phyloP scores from a whole-genome alignment of 352 stramenopile species.

The Pythium pectinolyticum region DNA sequence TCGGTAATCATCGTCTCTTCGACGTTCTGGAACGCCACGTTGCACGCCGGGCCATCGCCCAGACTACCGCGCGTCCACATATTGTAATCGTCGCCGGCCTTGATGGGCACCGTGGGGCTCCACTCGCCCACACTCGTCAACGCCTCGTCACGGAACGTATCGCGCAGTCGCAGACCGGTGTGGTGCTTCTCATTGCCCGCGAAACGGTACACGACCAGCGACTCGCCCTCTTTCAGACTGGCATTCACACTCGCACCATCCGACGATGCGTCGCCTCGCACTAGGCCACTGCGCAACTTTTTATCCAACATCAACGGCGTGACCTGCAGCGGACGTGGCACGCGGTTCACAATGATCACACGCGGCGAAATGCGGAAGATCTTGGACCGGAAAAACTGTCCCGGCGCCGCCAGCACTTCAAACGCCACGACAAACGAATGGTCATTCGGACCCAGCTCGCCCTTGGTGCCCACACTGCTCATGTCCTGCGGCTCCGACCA shows the following conservation, averaged over 20 bases:
- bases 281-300: constrained; percentile 37
- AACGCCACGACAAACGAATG: constrained; percentile 80
- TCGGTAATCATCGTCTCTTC: constrained; percentile 74
- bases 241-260: constrained; percentile 40
- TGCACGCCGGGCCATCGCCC: constrained; percentile 73
- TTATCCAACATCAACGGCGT: constrained; percentile 82
- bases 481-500: constrained; percentile 79
- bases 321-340: constrained; percentile 63
- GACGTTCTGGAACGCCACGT: constrained; percentile 53
- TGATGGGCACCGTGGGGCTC: constrained; percentile 52
- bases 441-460: constrained; percentile 55
- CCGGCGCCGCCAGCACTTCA: constrained; percentile 73
- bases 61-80: constrained; percentile 74
- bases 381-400: constrained; percentile 83
- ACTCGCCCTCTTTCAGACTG: constrained; percentile 51
- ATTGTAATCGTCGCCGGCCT: constrained; percentile 27
- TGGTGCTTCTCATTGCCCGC: constrained; percentile 71
- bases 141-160: constrained; percentile 45
- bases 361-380: constrained; percentile 78
- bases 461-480: constrained; percentile 70
- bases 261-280: background rate
- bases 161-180: constrained; percentile 61
- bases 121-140: constrained; percentile 53
- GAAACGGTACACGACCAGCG: constrained; percentile 67
- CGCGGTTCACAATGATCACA: constrained; percentile 70